Base-by-base conservation (phyloP, 768 basidiomycete species). In the Boletellus sp. region DNA sequence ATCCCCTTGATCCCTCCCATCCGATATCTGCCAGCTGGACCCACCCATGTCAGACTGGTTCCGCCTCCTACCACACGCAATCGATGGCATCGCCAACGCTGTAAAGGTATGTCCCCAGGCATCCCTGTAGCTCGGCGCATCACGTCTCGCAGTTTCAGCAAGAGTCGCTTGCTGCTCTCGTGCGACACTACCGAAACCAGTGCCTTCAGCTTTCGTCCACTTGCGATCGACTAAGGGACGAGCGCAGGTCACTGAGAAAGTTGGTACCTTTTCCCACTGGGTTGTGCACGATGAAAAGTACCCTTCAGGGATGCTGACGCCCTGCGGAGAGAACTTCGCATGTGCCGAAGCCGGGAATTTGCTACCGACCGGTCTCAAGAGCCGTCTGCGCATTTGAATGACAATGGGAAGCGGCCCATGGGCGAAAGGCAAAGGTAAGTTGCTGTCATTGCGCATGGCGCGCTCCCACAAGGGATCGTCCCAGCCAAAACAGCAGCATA, bases 41-140 rank as follows among this genome's bases (percentile, higher is more conserved):
- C 69, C 77, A 2, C 89, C 90, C 1, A 90, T 92, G 86, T 81
- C 83, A 11, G 78, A 84, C 26, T 91, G 89, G 89, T 92, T 92
- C 70, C 74, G 75, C 10, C 77, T 81, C 31, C 67, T 85, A 24
- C 81, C 87, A 8, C 68, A 72, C 48, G 69, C 79, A 3, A 66
- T 90, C 24, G 88, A 92, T 60, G 64, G 75, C 22, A 67, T 87
- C 23, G 82, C 87, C 36, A 78, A 77, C 57, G 78, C 89, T 16
- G 76, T 78, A 44, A 87, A 86, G 76, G 89, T 86, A 47, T 8
- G 63, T 22, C 28, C n/a, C 10, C 20, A 10, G 7, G 22, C 1
- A n/a, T 26, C 28, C 13, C 31, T 7, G 4, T 22, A 16, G 36
- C 28, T 15, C n/a, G 22, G n/a, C 17, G 16, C 47, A 11, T 26